phyloP scores from a whole-genome alignment of 768 basidiomycete genomes.

The Trametes sanguinea region DNA sequence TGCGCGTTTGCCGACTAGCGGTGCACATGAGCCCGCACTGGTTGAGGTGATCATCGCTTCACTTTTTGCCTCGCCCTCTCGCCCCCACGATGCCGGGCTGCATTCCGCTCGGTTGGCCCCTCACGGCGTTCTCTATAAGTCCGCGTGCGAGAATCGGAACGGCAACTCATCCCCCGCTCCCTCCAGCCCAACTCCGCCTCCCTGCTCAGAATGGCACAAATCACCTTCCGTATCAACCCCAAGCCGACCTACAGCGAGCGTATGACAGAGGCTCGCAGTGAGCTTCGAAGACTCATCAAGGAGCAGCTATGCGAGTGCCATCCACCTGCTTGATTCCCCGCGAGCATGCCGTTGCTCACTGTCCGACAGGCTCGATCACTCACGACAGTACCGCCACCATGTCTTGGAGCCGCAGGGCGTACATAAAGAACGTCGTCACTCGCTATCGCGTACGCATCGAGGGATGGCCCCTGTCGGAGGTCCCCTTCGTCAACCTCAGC shows the following conservation, averaged over 20 bases:
- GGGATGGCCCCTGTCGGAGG: constrained; percentile 31
- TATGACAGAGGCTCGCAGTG: constrained; percentile 33
- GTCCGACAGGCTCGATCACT: constrained; percentile 28
- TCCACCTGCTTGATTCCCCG: not conserved
- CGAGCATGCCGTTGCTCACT: not conserved
- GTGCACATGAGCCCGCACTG: constrained; percentile 11
- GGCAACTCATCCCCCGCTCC: constrained; percentile 16
- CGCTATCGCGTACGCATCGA: constrained; percentile 32
- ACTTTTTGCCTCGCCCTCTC: constrained; percentile 18
- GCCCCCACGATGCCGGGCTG: constrained; percentile 11
- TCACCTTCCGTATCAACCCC: constrained; percentile 29
- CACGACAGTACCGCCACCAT: constrained; percentile 30
- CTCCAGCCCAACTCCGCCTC: constrained; percentile 19
- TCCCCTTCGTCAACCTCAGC: constrained; percentile 34
- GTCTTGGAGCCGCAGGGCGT: constrained; percentile 28
- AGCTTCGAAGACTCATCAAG: constrained; percentile 31
- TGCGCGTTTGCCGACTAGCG: constrained; percentile 19
- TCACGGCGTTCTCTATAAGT: constrained; percentile 16
- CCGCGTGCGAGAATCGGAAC: constrained; percentile 13
- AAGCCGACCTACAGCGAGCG: constrained; percentile 33
- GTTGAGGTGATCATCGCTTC: constrained; percentile 19
- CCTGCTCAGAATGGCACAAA: constrained; percentile 16
- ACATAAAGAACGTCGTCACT: constrained; percentile 32
- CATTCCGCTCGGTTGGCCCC: constrained; percentile 1
- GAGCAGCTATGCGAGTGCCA: constrained; percentile 30